These are phyloP conservation scores for Phoenix roebelenii DNA, from an alignment of 176 grass and related monocot genomes.

Conservation along the genomic window DNA sequence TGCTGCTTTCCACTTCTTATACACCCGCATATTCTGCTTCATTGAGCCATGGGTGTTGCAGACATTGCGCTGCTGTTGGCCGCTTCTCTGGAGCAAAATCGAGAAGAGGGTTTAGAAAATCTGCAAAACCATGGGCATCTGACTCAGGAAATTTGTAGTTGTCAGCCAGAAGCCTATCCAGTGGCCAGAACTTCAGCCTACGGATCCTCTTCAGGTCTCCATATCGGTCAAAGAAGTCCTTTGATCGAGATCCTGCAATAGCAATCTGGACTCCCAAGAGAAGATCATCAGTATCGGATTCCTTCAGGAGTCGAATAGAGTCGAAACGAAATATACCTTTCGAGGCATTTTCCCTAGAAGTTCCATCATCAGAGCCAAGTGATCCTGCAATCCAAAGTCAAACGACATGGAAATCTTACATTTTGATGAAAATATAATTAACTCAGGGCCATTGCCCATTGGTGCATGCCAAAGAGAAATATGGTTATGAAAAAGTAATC, in stretches of 20 bases:
- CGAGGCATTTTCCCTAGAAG: constrained; percentile 78
- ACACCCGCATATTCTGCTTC: neutral
- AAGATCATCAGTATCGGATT: constrained; percentile 16
- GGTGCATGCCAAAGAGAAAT: no score
- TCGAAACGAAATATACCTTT: constrained; percentile 30
- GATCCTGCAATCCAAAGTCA: constrained; percentile 47
- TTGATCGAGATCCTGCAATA: constrained; percentile 48
- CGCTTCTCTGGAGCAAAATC: constrained; percentile 63
- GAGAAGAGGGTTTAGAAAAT: constrained; percentile 70
- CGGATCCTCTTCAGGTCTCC: constrained; percentile 74
- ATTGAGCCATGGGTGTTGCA: constrained; percentile 62
- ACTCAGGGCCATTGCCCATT: no score
- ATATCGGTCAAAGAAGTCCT: constrained; percentile 67
- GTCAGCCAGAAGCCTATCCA: constrained; percentile 46
- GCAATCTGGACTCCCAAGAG: constrained; percentile 41
- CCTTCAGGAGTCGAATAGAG: no score
- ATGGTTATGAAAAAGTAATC: no score
- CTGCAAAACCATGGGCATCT: constrained; percentile 31
- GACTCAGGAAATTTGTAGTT: constrained; percentile 52
- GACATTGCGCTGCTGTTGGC: constrained; percentile 54
- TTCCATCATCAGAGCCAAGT: constrained; percentile 93
- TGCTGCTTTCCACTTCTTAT: no score
- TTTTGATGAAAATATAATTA: no score
- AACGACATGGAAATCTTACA: neutral
- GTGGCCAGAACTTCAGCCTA: constrained; percentile 56